Evolutionary conservation across 352 stramenopile genomes (phyloP).

Genomic region (Globisporangium paddicum): DNA sequence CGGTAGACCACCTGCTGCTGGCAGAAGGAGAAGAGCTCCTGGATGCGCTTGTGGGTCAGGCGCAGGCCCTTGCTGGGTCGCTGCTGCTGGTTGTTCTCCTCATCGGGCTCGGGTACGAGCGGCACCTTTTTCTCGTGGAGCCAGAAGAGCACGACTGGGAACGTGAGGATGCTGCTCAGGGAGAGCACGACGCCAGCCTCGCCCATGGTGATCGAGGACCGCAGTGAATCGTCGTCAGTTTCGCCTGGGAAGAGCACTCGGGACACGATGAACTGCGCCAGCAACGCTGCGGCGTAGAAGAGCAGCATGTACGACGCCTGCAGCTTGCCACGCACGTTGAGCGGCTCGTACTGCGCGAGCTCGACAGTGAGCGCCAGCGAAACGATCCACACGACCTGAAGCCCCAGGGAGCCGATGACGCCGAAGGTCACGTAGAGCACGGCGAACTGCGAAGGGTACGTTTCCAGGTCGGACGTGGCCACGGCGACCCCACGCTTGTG

Average conservation of each 20-base stretch:
- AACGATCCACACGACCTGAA: conserved; percentile 39
- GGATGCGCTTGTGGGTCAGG: conserved; percentile 19
- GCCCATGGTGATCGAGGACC: conserved; percentile 20
- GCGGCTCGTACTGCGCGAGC: conserved; percentile 44
- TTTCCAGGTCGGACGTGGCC: conserved; percentile 11
- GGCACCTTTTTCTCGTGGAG: conserved; percentile 27
- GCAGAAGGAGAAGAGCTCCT: conserved; percentile 46
- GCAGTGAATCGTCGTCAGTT: conserved; percentile 11
- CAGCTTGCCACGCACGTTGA: conserved; percentile 40
- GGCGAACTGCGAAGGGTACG: conserved; percentile 13
- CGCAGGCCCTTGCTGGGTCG: conserved; percentile 8
- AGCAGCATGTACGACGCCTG: conserved; percentile 37
- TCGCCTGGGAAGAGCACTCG: conserved; percentile 20
- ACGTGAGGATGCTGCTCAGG: conserved; percentile 12
- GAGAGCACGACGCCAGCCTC: conserved; percentile 17
- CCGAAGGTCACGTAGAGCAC: conserved; percentile 26
- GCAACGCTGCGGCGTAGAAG: conserved; percentile 28
- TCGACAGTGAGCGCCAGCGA: conserved; percentile 42
- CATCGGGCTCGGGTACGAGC: neutral
- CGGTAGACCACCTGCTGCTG: conserved; percentile 51
- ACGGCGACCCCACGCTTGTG: conserved; percentile 9
- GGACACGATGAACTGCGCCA: conserved; percentile 24
- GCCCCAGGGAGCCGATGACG: conserved; percentile 22
- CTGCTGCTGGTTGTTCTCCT: neutral
- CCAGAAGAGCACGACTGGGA: conserved; percentile 33